Percentiles rank a stretch among this genome's conserved stretches.
Conservation (phyloP, 2,329 filamentous ascomycete genomes). For the Sordariomycetes sp. region DNA sequence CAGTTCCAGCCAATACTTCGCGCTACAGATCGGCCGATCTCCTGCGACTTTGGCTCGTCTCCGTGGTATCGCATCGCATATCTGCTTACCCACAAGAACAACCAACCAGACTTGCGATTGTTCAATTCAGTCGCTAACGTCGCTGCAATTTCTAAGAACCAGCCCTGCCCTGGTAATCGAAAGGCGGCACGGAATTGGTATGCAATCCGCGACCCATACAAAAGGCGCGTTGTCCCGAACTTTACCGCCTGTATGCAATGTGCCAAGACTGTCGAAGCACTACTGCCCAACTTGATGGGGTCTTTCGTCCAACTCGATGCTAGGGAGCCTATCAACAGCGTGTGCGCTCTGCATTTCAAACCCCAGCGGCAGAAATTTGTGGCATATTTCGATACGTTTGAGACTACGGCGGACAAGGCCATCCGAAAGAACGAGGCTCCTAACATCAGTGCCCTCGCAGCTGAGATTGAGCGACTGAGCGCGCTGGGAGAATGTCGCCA, state of each 20-base stretch:
- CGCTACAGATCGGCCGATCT: slow-evolving; percentile 45
- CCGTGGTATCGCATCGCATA: slow-evolving; percentile 82
- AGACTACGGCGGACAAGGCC: slow-evolving; percentile 44
- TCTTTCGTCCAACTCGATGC: slow-evolving; percentile 22
- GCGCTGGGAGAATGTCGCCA: slow-evolving; percentile 54
- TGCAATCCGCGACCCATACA: slow-evolving; percentile 60
- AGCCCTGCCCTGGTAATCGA: slow-evolving; percentile 47
- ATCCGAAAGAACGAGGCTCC: slow-evolving; percentile 33
- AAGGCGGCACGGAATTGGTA: slow-evolving; percentile 61
- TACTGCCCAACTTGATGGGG: slow-evolving; percentile 65
- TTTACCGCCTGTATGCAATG: slow-evolving; percentile 73
- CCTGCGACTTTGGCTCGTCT: slow-evolving; percentile 69
- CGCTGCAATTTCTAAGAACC: slow-evolving; percentile 34
- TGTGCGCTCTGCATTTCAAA: slow-evolving; percentile 61
- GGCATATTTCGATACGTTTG: slow-evolving; percentile 52
- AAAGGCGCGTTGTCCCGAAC: slow-evolving; percentile 51
- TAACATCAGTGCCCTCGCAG: slow-evolving; percentile 53
- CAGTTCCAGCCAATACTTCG: slow-evolving; percentile 53
- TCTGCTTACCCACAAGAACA: slow-evolving; percentile 66
- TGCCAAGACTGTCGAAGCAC: slow-evolving; percentile 57
- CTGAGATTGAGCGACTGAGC: slow-evolving; percentile 51
- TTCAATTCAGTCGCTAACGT: slow-evolving; percentile 62
- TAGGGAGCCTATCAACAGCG: slow-evolving; percentile 34
- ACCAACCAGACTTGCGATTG: slow-evolving; percentile 55
- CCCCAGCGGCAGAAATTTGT: slow-evolving; percentile 44